A percentile compares a stretch with the other conserved stretches of the same genome.
Evolutionary conservation across 495 filamentous ascomycete species (phyloP).

Genomic region (Aspergillus biplanus): DNA sequence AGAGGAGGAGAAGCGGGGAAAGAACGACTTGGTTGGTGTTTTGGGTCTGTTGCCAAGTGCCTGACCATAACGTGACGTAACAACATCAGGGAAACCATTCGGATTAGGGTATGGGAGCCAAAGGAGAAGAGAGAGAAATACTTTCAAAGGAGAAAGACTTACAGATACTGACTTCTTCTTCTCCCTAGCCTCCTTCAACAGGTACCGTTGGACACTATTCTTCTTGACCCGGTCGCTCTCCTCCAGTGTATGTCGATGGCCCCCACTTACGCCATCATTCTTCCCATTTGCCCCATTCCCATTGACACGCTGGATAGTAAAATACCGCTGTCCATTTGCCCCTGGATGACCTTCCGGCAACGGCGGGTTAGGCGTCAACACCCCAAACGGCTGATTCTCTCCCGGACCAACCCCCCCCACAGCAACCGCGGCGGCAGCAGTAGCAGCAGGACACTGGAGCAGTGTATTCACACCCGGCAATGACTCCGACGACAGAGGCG

Average conservation of each 20-base stretch:
- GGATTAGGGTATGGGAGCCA: slow-evolving; percentile 6
- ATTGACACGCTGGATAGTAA: slow-evolving; percentile 77
- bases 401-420: neutral
- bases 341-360: slow-evolving; percentile 48
- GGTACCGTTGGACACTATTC: slow-evolving; percentile 71
- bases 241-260: slow-evolving; percentile 74
- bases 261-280: slow-evolving; percentile 64
- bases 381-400: slow-evolving; percentile 43
- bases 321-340: slow-evolving; percentile 59
- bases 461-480: slow-evolving; percentile 34
- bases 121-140: slow-evolving; percentile 21
- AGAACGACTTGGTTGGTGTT: neutral
- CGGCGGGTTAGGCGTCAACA: slow-evolving; percentile 40
- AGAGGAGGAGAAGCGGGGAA: slow-evolving; percentile 15
- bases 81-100: slow-evolving; percentile 9
- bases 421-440: neutral
- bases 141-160: slow-evolving; percentile 32
- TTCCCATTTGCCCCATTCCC: slow-evolving; percentile 77
- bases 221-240: slow-evolving; percentile 88
- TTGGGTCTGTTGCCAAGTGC: neutral
- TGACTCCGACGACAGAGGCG: slow-evolving; percentile 30
- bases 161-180: slow-evolving; percentile 66
- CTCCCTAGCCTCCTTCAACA: slow-evolving; percentile 69
- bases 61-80: slow-evolving; percentile 23
- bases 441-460: slow-evolving; percentile 23